Evolutionary conservation across 2,329 filamentous ascomycete genomes (phyloP).

Genomic region (Thermoascus crustaceus): DNA sequence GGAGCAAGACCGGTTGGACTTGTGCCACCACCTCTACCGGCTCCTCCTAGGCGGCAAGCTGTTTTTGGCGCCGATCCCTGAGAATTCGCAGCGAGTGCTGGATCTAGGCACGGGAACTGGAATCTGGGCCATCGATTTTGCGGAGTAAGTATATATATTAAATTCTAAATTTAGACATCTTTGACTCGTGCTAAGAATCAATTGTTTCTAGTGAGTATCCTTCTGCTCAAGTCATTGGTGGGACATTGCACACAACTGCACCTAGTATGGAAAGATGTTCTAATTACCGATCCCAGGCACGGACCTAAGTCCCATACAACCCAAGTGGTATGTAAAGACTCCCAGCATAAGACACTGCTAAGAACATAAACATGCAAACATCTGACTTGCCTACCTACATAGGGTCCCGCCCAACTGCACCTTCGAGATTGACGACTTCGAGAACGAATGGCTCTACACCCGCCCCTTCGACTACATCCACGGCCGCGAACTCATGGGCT

Average conservation of each 20-base stretch:
- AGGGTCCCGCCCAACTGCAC: constrained; percentile 42
- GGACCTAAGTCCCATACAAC: constrained; percentile 12
- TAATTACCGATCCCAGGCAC: neutral
- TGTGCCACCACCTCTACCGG: constrained; percentile 17
- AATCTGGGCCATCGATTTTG: constrained; percentile 37
- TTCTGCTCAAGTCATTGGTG: constrained; percentile 13
- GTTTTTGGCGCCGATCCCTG: constrained; percentile 19
- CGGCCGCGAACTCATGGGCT: constrained; percentile 27
- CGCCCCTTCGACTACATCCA: constrained; percentile 35
- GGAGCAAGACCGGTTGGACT: too few species aligned
- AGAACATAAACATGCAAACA: neutral
- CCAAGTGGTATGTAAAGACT: constrained; percentile 2
- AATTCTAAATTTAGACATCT: too few species aligned
- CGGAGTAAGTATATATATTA: constrained; percentile 9
- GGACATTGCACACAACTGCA: too few species aligned
- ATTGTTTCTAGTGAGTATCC: constrained; percentile 7
- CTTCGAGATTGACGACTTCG: constrained; percentile 41
- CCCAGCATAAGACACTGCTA: too few species aligned
- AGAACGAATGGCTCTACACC: constrained; percentile 32
- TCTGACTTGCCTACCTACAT: neutral
- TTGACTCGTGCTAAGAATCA: too few species aligned
- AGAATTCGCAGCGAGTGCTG: constrained; percentile 24
- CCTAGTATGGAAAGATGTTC: too few species aligned
- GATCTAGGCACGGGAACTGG: constrained; percentile 31
- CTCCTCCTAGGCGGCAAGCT: constrained; percentile 16